Percentiles rank a stretch among this genome's conserved stretches.
phyloP scores from a whole-genome alignment of 208 protist species.

The Leishmania aethiopica region DNA sequence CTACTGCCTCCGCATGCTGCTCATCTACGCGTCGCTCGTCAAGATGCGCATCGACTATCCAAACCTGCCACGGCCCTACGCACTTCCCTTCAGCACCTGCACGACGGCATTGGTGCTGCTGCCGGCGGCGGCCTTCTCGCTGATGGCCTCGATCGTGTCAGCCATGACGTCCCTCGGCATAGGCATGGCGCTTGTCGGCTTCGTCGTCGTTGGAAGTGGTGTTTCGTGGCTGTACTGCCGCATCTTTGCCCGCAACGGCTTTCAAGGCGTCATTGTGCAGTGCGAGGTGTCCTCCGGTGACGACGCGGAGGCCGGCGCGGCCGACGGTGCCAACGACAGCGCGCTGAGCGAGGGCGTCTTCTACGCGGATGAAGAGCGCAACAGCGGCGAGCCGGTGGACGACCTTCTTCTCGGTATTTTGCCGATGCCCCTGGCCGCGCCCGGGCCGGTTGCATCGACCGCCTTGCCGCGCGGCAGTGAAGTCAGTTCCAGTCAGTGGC shows the following conservation, averaged over 20 bases:
- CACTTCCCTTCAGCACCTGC: constrained; percentile 69
- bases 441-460: background rate
- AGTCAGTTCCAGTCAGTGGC: background rate
- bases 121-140: constrained; percentile 65
- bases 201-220: constrained; percentile 51
- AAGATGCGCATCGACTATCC: constrained; percentile 81
- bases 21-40: constrained; percentile 73
- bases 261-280: constrained; percentile 83
- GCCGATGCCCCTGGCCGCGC: constrained; percentile 20
- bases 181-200: constrained; percentile 56
- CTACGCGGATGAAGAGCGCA: constrained; percentile 39
- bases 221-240: constrained; percentile 81
- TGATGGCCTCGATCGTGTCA: constrained; percentile 63
- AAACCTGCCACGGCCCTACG: constrained; percentile 73
- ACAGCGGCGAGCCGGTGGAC: constrained; percentile 25
- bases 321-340: constrained; percentile 15
- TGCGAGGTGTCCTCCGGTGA: constrained; percentile 49
- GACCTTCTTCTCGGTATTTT: constrained; percentile 68
- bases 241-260: constrained; percentile 69
- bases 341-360: constrained; percentile 63
- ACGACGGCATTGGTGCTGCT: constrained; percentile 59
- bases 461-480: background rate
- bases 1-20: constrained; percentile 81
- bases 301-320: constrained; percentile 19
- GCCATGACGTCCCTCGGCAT: constrained; percentile 66